A percentile compares a stretch with the other conserved stretches of the same genome.
Evolutionary conservation across 208 protist genomes (phyloP).

Genomic region (Jaenimonas drosophilae): DNA sequence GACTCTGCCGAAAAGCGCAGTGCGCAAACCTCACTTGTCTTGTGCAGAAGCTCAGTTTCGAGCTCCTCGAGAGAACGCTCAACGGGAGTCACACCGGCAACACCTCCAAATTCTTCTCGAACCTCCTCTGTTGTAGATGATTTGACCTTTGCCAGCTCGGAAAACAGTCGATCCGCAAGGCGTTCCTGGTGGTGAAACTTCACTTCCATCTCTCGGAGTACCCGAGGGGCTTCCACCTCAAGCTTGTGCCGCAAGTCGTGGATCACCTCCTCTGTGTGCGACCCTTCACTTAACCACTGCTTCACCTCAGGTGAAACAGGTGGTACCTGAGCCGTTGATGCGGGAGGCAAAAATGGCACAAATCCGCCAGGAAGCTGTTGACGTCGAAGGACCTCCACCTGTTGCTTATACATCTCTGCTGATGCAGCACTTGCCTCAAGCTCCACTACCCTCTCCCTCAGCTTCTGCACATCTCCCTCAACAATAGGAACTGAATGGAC

Average conservation of each 20-base stretch:
- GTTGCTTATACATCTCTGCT: not conserved
- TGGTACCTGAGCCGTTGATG: not conserved
- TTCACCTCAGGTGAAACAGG: slow-evolving; percentile 7
- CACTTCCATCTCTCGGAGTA: slow-evolving; percentile 28
- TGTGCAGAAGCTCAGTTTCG: slow-evolving; percentile 22
- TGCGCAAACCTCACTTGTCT: slow-evolving; percentile 55
- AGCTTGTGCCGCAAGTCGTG: slow-evolving; percentile 52
- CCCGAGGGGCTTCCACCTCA: slow-evolving; percentile 24
- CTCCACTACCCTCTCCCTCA: slow-evolving; percentile 22
- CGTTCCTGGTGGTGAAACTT: slow-evolving; percentile 11
- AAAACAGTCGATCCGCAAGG: slow-evolving; percentile 23
- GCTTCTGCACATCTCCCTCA: slow-evolving; percentile 9
- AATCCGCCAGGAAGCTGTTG: too few species aligned
- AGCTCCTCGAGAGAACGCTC: slow-evolving; percentile 18
- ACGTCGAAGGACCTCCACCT: too few species aligned
- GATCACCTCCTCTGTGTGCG: slow-evolving; percentile 42
- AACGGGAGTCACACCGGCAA: not conserved
- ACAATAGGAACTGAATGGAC: too few species aligned
- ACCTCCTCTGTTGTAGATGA: slow-evolving; percentile 12
- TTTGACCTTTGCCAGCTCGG: slow-evolving; percentile 28
- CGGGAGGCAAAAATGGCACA: not conserved
- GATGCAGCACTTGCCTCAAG: slow-evolving; percentile 18
- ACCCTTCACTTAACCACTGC: slow-evolving; percentile 24
- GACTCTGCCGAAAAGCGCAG: slow-evolving; percentile 63
- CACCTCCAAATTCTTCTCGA: slow-evolving; percentile 11